A percentile compares a stretch with the other conserved stretches of the same genome.
These are phyloP conservation scores for Phytophthora cajani DNA, from an alignment of 352 stramenopile genomes.

Conservation along the genomic window DNA sequence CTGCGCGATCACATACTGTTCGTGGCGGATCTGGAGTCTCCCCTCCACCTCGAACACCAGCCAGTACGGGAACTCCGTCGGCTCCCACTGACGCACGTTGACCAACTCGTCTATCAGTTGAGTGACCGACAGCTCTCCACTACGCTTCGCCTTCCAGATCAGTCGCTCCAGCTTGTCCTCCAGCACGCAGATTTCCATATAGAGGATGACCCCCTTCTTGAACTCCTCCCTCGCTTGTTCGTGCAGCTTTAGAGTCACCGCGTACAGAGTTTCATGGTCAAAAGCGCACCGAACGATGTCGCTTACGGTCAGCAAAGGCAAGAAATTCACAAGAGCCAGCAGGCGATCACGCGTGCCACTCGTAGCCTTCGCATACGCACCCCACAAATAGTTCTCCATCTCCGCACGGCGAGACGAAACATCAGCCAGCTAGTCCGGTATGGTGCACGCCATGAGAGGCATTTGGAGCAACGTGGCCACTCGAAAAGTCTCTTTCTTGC, in stretches of 20 bases:
- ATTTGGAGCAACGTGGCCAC: slow-evolving; percentile 46
- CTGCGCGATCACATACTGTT: slow-evolving; percentile 76
- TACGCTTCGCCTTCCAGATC: slow-evolving; percentile 12
- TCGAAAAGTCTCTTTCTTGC: neutral
- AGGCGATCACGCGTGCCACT: slow-evolving; percentile 21
- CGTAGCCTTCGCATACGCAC: slow-evolving; percentile 8
- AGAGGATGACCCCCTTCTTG: slow-evolving; percentile 29
- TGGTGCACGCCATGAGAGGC: slow-evolving; percentile 40
- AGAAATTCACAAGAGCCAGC: slow-evolving; percentile 30
- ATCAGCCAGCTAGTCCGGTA: slow-evolving; percentile 26
- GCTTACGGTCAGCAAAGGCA: slow-evolving; percentile 32
- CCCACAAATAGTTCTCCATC: slow-evolving; percentile 32
- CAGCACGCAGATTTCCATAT: slow-evolving; percentile 75
- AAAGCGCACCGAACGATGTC: slow-evolving; percentile 52
- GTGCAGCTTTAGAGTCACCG: slow-evolving; percentile 35
- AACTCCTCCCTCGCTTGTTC: slow-evolving; percentile 20
- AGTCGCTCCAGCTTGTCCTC: slow-evolving; percentile 76
- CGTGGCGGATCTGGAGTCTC: slow-evolving; percentile 77
- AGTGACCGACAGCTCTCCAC: slow-evolving; percentile 16
- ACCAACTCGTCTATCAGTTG: slow-evolving; percentile 64
- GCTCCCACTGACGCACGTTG: slow-evolving; percentile 55
- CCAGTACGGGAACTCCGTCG: slow-evolving; percentile 72
- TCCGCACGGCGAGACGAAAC: slow-evolving; percentile 20
- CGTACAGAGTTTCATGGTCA: slow-evolving; percentile 40
- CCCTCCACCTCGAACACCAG: slow-evolving; percentile 89